These are phyloP conservation scores for Cyberlindnera meyerae DNA, from an alignment of 805 yeast species.

Conservation along the genomic window DNA sequence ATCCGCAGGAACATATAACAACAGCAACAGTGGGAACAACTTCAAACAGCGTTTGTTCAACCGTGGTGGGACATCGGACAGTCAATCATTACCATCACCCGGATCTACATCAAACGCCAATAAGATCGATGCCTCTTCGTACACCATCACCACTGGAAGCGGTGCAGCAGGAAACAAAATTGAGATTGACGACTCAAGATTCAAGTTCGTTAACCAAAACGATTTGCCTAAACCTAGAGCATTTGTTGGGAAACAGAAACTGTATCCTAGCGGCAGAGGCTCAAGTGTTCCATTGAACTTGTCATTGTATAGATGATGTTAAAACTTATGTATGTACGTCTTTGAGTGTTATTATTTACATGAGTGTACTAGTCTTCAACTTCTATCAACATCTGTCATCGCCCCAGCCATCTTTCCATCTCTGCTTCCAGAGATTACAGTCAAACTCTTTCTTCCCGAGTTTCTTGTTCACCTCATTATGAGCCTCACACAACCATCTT, in stretches of 20 bases:
- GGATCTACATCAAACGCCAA: constrained; percentile 14
- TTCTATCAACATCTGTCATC: constrained; percentile 13
- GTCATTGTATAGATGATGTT: constrained; percentile 9
- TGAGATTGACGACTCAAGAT: constrained; percentile 36
- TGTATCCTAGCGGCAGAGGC: constrained; percentile 95
- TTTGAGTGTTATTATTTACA: neutral
- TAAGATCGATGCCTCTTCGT: constrained; percentile 24
- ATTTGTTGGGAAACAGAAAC: constrained; percentile 63
- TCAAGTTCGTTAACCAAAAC: constrained; percentile 40
- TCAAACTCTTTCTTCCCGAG: constrained; percentile 83
- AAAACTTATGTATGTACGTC: neutral
- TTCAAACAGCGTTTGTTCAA: constrained; percentile 21
- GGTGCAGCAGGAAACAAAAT: constrained; percentile 26
- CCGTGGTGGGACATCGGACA: constrained; percentile 10
- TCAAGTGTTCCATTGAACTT: constrained; percentile 31
- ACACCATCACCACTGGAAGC: constrained; percentile 26
- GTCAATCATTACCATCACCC: constrained; percentile 13
- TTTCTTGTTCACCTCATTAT: constrained; percentile 85
- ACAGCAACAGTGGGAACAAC: constrained; percentile 5
- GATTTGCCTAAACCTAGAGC: constrained; percentile 87
- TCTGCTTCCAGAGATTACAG: constrained; percentile 83
- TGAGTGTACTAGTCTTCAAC: neutral
- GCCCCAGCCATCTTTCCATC: constrained; percentile 97
- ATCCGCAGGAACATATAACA: neutral
- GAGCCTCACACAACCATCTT: constrained; percentile 91